Evolutionary conservation across 345 rosid species (phyloP).

Genomic region (Corymbia maculata): DNA sequence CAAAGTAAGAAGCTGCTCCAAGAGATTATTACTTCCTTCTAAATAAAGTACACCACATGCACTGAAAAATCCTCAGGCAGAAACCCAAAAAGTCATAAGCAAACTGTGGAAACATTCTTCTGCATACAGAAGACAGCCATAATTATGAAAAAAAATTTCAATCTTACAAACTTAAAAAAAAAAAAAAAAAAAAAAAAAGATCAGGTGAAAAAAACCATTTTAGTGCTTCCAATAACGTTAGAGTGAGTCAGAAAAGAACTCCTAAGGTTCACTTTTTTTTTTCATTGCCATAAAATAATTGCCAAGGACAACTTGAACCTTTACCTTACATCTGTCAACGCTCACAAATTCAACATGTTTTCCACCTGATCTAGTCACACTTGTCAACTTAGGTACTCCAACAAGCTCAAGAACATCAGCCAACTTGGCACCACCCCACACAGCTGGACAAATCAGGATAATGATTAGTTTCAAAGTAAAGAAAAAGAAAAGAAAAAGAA

Average conservation of each 20-base stretch:
- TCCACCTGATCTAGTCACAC: conserved; percentile 51
- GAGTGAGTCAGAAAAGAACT: not conserved
- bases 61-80: conserved; percentile 78
- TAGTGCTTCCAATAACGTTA: not conserved
- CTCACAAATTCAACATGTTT: conserved; percentile 94
- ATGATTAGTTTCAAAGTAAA: not conserved
- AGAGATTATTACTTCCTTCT: not conserved
- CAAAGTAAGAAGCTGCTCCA: not conserved
- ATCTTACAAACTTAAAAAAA: not conserved
- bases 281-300: not conserved
- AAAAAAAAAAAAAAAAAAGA: not conserved
- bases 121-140: not conserved
- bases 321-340: conserved; percentile 90
- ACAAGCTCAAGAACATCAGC: conserved; percentile 79
- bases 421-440: conserved; percentile 83
- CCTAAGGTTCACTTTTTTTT: not conserved
- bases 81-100: conserved; percentile 39
- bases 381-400: conserved; percentile 58
- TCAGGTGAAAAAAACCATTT: not conserved
- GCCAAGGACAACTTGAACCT: not conserved
- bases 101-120: not conserved
- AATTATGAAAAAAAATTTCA: conserved; percentile 33
- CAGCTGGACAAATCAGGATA: conserved; percentile 37
- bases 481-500: not conserved
- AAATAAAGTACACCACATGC: not conserved